phyloP scores from a whole-genome alignment of 2,329 filamentous ascomycete species.

The Pseudocercospora vitis region DNA sequence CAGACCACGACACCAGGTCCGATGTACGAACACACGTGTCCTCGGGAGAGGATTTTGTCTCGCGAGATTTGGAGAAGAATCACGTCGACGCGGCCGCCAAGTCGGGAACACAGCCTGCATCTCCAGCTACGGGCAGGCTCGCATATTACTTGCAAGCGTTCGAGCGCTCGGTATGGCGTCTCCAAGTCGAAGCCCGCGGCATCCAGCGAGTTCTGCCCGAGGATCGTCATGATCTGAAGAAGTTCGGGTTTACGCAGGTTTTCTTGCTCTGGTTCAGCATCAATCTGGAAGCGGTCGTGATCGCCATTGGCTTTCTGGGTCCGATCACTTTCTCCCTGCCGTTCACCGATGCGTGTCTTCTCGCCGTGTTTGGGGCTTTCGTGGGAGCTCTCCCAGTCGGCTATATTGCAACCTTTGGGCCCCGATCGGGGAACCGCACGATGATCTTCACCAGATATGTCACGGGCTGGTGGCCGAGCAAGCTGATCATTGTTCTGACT shows the following conservation, averaged over 20 bases:
- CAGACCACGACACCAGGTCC: conserved; percentile 39
- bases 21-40: conserved; percentile 9
- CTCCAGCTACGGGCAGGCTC: neutral
- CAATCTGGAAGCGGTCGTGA: conserved; percentile 63
- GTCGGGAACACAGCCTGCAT: too few relatives aligned
- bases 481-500: conserved; percentile 63
- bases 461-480: conserved; percentile 65
- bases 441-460: conserved; percentile 62
- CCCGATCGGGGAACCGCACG: conserved; percentile 61
- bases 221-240: conserved; percentile 55
- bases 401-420: conserved; percentile 64
- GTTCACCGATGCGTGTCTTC: conserved; percentile 58
- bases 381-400: conserved; percentile 57
- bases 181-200: conserved; percentile 60
- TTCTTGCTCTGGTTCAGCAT: conserved; percentile 62
- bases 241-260: conserved; percentile 57
- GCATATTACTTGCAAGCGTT: conserved; percentile 30
- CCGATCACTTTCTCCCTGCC: conserved; percentile 59
- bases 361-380: conserved; percentile 58
- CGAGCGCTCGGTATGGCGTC: conserved; percentile 47
- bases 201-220: conserved; percentile 58
- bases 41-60: conserved; percentile 8
- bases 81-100: too few relatives aligned
- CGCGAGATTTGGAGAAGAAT: conserved; percentile 16
- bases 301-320: conserved; percentile 64